Conservation (phyloP, 805 yeast genomes). For the Brettanomyces sp. region DNA sequence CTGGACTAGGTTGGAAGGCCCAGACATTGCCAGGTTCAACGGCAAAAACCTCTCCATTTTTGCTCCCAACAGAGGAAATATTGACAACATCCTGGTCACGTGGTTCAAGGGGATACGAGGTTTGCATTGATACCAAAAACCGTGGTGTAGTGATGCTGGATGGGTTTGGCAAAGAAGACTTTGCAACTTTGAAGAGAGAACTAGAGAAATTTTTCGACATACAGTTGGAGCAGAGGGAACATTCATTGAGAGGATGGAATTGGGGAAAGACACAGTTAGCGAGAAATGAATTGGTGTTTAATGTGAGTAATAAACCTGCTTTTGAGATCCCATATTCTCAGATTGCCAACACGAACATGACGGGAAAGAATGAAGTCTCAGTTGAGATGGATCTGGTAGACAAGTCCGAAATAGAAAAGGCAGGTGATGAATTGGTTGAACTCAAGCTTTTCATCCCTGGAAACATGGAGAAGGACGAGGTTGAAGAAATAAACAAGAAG, state of each 20-base stretch:
- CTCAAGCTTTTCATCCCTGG: conserved; percentile 92
- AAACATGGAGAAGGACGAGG: conserved; percentile 24
- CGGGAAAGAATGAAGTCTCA: conserved; percentile 90
- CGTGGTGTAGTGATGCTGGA: conserved; percentile 81
- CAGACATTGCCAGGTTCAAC: conserved; percentile 31
- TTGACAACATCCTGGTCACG: conserved; percentile 82
- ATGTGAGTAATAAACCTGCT: conserved; percentile 77
- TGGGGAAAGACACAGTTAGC: conserved; percentile 96
- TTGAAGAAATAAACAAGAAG: conserved; percentile 16
- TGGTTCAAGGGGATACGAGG: conserved; percentile 85
- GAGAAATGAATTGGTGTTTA: conserved; percentile 80
- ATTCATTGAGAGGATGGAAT: conserved; percentile 96
- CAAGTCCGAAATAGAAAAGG: conserved; percentile 37
- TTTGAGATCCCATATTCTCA: conserved; percentile 83
- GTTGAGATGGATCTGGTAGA: conserved; percentile 62
- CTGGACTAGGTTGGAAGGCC: conserved; percentile 96
- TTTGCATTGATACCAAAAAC: conserved; percentile 81
- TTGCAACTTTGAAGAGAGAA: conserved; percentile 71
- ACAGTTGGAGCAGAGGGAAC: conserved; percentile 76
- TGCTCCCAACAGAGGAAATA: conserved; percentile 81
- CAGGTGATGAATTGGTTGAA: conserved; percentile 95
- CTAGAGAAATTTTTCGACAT: conserved; percentile 67
- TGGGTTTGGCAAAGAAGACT: conserved; percentile 85
- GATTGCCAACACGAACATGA: conserved; percentile 77
- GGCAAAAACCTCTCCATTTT: conserved; percentile 61